phyloP scores from a whole-genome alignment of 495 filamentous ascomycete species.

The Penicillium lagena region DNA sequence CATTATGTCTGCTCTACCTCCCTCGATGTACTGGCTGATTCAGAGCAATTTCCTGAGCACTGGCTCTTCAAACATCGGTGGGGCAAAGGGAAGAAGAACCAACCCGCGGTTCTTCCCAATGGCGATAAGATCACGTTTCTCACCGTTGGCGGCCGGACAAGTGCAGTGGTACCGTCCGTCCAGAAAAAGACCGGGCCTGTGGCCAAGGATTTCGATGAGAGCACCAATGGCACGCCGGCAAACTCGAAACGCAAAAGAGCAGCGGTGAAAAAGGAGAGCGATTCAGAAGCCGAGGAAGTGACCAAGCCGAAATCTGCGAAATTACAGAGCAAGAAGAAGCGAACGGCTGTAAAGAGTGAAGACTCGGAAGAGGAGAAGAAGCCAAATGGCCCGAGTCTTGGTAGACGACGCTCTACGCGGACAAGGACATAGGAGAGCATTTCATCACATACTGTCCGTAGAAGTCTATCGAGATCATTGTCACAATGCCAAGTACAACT shows the following conservation, averaged over 20 bases:
- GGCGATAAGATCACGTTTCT: conserved; percentile 77
- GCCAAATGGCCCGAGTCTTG: conserved; percentile 3
- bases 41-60: conserved; percentile 73
- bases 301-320: conserved; percentile 15
- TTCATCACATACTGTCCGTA: neutral
- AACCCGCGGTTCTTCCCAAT: conserved; percentile 59
- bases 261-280: conserved; percentile 25
- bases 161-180: conserved; percentile 72
- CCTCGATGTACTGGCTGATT: conserved; percentile 74
- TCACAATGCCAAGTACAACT: no score
- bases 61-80: conserved; percentile 93
- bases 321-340: conserved; percentile 15
- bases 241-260: conserved; percentile 31
- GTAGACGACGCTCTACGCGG: conserved; percentile 34
- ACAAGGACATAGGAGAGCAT: conserved; percentile 14
- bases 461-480: neutral
- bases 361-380: conserved; percentile 14
- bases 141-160: conserved; percentile 84
- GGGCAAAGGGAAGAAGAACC: conserved; percentile 81
- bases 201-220: conserved; percentile 27
- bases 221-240: conserved; percentile 13
- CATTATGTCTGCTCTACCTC: conserved; percentile 73
- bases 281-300: conserved; percentile 16
- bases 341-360: conserved; percentile 16
- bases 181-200: conserved; percentile 73